These are phyloP conservation scores for Crithidia brevicula DNA, from an alignment of 208 protist species.

Conservation along the genomic window DNA sequence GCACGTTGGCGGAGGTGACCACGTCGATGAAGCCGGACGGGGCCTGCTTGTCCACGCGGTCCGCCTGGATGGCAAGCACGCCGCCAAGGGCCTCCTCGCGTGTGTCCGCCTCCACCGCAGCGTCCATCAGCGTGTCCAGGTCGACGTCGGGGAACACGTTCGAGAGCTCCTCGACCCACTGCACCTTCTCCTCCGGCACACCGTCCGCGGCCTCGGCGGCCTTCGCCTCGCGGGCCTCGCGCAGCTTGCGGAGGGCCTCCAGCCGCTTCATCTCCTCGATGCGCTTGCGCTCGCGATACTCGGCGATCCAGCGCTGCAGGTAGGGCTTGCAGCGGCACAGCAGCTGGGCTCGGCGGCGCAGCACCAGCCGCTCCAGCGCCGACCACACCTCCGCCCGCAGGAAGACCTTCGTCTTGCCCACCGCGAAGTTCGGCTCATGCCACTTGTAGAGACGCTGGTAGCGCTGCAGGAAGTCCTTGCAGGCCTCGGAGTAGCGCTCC, in stretches of 20 bases:
- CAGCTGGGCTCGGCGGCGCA: conserved; percentile 72
- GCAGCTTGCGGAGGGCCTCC: conserved; percentile 48
- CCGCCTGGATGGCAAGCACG: conserved; percentile 63
- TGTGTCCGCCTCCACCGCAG: conserved; percentile 57
- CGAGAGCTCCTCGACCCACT: conserved; percentile 64
- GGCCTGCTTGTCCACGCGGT: conserved; percentile 57
- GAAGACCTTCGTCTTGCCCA: conserved; percentile 91
- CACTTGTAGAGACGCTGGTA: conserved; percentile 74
- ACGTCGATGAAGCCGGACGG: conserved; percentile 66
- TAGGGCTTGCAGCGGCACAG: conserved; percentile 68
- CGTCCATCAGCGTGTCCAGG: conserved; percentile 56
- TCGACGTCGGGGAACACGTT: conserved; percentile 76
- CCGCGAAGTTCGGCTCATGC: conserved; percentile 71
- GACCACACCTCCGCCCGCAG: conserved; percentile 85
- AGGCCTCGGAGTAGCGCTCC: conserved; percentile 44
- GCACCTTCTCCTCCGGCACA: conserved; percentile 44
- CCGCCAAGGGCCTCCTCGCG: conserved; percentile 54
- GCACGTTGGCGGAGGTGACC: conserved; percentile 56
- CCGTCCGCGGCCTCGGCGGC: conserved; percentile 43
- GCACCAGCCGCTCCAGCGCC: conserved; percentile 74
- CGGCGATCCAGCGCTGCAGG: conserved; percentile 67
- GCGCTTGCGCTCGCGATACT: conserved; percentile 73
- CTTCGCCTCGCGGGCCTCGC: conserved; percentile 62
- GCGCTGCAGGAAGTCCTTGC: conserved; percentile 51
- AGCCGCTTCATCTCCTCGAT: conserved; percentile 59